A percentile compares a stretch with the other conserved stretches of the same genome.
These are phyloP conservation scores for Phytophthora podocarpi DNA, from an alignment of 352 stramenopile genomes.

Conservation along the genomic window DNA sequence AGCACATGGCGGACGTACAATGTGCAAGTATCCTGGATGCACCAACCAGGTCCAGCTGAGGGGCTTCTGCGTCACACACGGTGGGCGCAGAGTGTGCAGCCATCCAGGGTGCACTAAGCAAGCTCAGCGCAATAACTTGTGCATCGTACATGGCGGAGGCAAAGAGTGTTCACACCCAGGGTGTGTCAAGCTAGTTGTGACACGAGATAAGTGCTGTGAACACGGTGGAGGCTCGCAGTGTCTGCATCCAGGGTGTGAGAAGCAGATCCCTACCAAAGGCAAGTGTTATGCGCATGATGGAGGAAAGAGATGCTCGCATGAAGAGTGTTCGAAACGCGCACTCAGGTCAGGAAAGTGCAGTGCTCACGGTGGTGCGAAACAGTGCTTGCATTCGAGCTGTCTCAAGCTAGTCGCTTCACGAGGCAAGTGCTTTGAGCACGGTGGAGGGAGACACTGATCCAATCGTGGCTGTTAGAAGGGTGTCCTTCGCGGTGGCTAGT, in stretches of 20 bases:
- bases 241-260: constrained; percentile 6
- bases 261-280: constrained; percentile 33
- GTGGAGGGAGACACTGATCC: background rate
- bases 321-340: constrained; percentile 35
- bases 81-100: constrained; percentile 63
- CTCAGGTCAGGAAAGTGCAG: constrained; percentile 49
- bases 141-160: constrained; percentile 49
- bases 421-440: constrained; percentile 9
- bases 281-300: constrained; percentile 55
- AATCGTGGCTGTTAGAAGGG: too few species aligned
- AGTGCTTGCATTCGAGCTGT: constrained; percentile 28
- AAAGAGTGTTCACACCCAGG: constrained; percentile 40
- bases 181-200: constrained; percentile 53
- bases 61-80: constrained; percentile 76
- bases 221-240: constrained; percentile 7
- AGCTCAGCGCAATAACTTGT: constrained; percentile 60
- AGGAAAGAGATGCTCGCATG: constrained; percentile 40
- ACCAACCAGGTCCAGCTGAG: constrained; percentile 57
- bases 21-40: constrained; percentile 54
- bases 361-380: constrained; percentile 38
- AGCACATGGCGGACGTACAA: constrained; percentile 58
- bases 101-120: constrained; percentile 54
- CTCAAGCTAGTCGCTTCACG: background rate
- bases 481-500: too few species aligned
- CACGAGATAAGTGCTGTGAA: constrained; percentile 52